phyloP scores from a whole-genome alignment of 1,284 basidiomycete species.

The Neolentinus lepideus region DNA sequence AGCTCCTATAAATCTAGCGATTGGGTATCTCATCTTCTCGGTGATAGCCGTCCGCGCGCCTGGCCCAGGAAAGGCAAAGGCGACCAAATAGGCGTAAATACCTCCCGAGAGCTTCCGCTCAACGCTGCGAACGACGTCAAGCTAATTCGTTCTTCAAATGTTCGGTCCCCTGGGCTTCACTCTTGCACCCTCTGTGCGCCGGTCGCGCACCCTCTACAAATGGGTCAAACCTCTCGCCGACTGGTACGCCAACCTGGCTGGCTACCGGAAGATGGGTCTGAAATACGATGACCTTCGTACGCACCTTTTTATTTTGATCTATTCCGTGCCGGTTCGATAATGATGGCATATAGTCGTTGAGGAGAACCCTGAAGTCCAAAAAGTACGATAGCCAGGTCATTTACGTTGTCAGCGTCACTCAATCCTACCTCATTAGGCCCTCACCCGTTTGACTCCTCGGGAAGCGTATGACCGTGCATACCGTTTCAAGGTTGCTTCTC shows the following conservation, averaged over 20 bases:
- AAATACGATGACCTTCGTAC: conserved; percentile 91
- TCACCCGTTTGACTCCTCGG: conserved; percentile 72
- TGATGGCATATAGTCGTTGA: conserved; percentile 59
- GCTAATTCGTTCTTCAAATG: conserved; percentile 28
- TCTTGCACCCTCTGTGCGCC: conserved; percentile 72
- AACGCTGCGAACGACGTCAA: conserved; percentile 5
- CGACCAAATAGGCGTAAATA: background rate
- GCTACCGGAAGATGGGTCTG: conserved; percentile 88
- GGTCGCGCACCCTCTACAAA: conserved; percentile 58
- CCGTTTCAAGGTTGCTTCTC: conserved; percentile 83
- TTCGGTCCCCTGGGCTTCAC: conserved; percentile 74
- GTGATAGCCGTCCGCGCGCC: background rate
- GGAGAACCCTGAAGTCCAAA: conserved; percentile 81
- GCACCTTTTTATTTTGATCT: conserved; percentile 20
- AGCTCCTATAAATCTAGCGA: conserved; percentile 9
- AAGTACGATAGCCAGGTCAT: conserved; percentile 44
- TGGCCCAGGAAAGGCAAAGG: background rate
- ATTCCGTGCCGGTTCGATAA: conserved; percentile 8
- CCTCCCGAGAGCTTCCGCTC: conserved; percentile 1
- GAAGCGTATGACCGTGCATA: conserved; percentile 89
- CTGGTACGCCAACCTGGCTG: conserved; percentile 79
- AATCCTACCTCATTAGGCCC: conserved; percentile 45
- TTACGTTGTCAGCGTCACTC: background rate
- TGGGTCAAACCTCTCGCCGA: conserved; percentile 77
- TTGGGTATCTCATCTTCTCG: conserved; percentile 8